Conservation (phyloP, 805 yeast genomes). For the Saturnispora bothae region DNA sequence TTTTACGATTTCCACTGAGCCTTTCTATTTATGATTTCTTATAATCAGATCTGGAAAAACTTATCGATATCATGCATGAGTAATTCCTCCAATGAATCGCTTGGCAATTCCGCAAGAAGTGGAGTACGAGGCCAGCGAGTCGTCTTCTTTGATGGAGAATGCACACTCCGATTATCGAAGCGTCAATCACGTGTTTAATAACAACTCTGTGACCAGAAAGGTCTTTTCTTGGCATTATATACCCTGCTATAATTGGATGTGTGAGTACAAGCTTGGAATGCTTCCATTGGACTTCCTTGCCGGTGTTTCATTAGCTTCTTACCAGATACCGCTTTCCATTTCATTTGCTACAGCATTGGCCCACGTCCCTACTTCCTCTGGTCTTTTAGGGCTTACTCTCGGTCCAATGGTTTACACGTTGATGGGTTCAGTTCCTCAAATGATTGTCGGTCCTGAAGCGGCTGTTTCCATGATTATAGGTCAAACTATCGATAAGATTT, state of each 20-base stretch:
- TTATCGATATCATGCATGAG: too few species aligned
- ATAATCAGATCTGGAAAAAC: too few species aligned
- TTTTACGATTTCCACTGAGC: too few species aligned
- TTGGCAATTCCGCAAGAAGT: background rate
- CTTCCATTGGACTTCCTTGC: conserved; percentile 62
- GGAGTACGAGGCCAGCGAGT: background rate
- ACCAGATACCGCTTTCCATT: conserved; percentile 81
- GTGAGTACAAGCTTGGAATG: conserved; percentile 31
- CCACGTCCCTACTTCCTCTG: conserved; percentile 72
- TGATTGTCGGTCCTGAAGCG: conserved; percentile 90
- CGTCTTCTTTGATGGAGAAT: conserved; percentile 3
- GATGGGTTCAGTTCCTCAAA: conserved; percentile 77
- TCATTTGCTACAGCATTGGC: conserved; percentile 77
- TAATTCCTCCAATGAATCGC: too few species aligned
- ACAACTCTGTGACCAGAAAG: conserved; percentile 6
- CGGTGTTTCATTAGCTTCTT: conserved; percentile 80
- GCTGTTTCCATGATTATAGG: conserved; percentile 79
- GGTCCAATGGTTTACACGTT: conserved; percentile 72
- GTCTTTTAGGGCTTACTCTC: conserved; percentile 63
- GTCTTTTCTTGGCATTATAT: conserved; percentile 47
- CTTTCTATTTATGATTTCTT: too few species aligned
- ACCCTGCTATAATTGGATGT: conserved; percentile 62
- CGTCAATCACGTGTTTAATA: background rate
- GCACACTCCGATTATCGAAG: background rate
- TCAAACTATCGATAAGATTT: conserved; percentile 54